Conservation (phyloP, 2,329 filamentous ascomycete genomes). For the Sporothrix globosa region DNA sequence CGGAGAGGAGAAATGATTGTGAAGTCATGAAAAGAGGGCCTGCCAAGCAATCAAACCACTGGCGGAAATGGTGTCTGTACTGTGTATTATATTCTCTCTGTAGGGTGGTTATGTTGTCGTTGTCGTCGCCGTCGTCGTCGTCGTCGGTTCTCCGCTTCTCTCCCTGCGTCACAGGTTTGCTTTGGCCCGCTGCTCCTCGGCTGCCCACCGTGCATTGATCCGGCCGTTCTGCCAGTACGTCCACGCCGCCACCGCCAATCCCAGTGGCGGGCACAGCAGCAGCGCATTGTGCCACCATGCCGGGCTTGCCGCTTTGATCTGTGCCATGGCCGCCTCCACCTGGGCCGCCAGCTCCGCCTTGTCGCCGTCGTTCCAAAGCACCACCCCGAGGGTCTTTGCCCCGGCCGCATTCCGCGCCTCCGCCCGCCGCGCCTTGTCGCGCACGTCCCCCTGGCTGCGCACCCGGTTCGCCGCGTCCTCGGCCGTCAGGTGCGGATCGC, state of each 20-base stretch:
- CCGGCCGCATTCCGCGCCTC: conserved; percentile 57
- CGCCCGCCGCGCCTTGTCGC: conserved; percentile 77
- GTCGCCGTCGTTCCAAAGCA: conserved; percentile 88
- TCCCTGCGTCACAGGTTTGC: conserved; percentile 45
- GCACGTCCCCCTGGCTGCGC: conserved; percentile 81
- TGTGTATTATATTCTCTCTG: too few species aligned
- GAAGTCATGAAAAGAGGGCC: conserved; percentile 11
- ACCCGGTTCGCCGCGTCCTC: conserved; percentile 90
- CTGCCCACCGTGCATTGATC: conserved; percentile 72
- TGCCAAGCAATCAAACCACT: background rate
- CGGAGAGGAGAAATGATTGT: background rate
- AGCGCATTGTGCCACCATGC: conserved; percentile 79
- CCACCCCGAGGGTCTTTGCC: conserved; percentile 52
- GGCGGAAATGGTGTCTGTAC: too few species aligned
- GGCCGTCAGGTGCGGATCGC: conserved; percentile 77
- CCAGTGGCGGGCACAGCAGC: conserved; percentile 73
- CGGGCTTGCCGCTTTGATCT: conserved; percentile 66
- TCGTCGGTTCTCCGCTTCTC: background rate
- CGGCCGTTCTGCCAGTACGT: conserved; percentile 71
- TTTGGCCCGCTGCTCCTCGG: conserved; percentile 54
- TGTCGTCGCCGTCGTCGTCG: too few species aligned
- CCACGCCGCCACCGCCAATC: conserved; percentile 68
- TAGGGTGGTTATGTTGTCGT: too few species aligned
- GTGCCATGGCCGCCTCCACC: conserved; percentile 66
- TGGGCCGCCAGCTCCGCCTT: conserved; percentile 69